Evolutionary conservation across 768 basidiomycete species (phyloP).

Genomic region (Podaxis sp.): DNA sequence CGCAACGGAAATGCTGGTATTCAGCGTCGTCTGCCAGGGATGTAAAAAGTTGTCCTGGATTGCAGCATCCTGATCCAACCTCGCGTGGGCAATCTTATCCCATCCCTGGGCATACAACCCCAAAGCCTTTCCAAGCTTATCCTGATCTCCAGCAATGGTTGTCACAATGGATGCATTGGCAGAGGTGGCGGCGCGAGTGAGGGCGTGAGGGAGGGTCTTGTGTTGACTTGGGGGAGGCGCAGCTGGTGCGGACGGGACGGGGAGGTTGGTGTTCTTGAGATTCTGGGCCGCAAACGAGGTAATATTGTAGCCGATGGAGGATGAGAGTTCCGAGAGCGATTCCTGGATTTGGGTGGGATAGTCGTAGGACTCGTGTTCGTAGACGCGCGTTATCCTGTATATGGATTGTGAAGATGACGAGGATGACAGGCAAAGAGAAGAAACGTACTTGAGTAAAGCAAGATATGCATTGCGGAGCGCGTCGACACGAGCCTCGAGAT

Average conservation of each 20-base stretch:
- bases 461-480: slow-evolving; percentile 79
- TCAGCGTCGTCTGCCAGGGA: slow-evolving; percentile 87
- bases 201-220: slow-evolving; percentile 96
- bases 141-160: slow-evolving; percentile 34
- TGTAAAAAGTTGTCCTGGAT: slow-evolving; percentile 65
- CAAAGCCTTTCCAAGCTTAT: slow-evolving; percentile 75
- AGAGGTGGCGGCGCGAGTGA: slow-evolving; percentile 72
- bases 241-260: slow-evolving; percentile 56
- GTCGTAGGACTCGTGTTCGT: slow-evolving; percentile 84
- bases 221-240: slow-evolving; percentile 60
- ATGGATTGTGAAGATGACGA: neutral
- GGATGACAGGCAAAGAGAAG: neutral
- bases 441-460: slow-evolving; percentile 67
- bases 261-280: slow-evolving; percentile 85
- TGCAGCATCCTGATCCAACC: slow-evolving; percentile 73
- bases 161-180: slow-evolving; percentile 48
- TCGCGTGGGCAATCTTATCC: slow-evolving; percentile 76
- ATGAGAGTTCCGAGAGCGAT: slow-evolving; percentile 67
- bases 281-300: slow-evolving; percentile 84
- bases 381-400: slow-evolving; percentile 78
- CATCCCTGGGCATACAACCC: slow-evolving; percentile 76
- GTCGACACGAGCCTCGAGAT: slow-evolving; percentile 93
- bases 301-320: slow-evolving; percentile 67
- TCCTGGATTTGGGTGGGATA: slow-evolving; percentile 89
- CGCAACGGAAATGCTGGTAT: slow-evolving; percentile 80